Evolutionary conservation across 768 basidiomycete species (phyloP).

Genomic region (Rhizopogon vesiculosus): DNA sequence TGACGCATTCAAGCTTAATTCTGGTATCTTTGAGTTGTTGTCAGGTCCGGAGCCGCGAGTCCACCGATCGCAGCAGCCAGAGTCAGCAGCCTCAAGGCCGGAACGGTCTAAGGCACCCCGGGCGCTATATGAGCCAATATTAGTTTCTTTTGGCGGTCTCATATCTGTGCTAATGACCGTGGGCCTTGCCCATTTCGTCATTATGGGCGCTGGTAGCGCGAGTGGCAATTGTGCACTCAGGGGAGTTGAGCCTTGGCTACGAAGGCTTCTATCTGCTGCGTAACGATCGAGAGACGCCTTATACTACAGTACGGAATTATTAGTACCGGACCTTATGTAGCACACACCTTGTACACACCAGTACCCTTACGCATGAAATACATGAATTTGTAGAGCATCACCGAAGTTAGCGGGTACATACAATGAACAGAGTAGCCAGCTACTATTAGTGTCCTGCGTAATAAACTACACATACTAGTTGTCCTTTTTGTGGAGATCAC

Average conservation of each 20-base stretch:
- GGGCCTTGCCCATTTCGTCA: not conserved
- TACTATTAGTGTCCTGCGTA: slow-evolving; percentile 19
- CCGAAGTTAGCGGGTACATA: slow-evolving; percentile 4
- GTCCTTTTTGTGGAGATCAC: not conserved
- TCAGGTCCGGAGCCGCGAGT: not conserved
- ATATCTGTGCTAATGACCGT: not conserved
- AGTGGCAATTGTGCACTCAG: not conserved
- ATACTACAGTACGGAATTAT: too few species aligned
- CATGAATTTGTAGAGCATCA: too few species aligned
- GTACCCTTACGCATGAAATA: too few species aligned
- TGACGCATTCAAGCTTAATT: slow-evolving; percentile 44
- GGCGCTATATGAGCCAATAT: not conserved
- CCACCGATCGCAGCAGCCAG: not conserved
- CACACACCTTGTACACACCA: not conserved
- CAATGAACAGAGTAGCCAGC: slow-evolving; percentile 25
- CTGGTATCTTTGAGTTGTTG: slow-evolving; percentile 39
- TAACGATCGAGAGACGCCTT: not conserved
- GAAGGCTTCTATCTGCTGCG: not conserved
- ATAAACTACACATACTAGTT: not conserved
- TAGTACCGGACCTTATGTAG: not conserved
- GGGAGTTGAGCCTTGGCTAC: not conserved
- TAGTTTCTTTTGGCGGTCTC: not conserved
- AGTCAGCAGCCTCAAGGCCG: not conserved
- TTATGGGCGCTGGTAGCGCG: not conserved
- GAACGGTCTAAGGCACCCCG: not conserved